Percentiles rank a stretch among this genome's conserved stretches.
phyloP scores from a whole-genome alignment of 306 rosid species.

The Malus orientalis region DNA sequence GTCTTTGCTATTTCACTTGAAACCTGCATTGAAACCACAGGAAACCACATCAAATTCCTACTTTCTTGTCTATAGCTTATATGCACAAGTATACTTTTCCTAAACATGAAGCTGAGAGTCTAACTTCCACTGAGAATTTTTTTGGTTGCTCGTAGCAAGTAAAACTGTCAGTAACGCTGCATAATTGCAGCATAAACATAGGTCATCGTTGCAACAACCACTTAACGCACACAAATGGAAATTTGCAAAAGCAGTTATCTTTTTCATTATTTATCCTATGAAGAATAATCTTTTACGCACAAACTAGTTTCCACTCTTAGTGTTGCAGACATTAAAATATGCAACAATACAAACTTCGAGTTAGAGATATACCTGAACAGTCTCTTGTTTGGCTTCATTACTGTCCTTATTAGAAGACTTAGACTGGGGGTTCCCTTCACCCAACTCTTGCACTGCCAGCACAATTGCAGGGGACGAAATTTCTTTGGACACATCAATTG shows the following conservation, averaged over 20 bases:
- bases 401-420: constrained; percentile 11
- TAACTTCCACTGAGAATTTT: not conserved
- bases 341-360: not conserved
- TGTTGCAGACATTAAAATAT: not conserved
- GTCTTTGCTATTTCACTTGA: constrained; percentile 15
- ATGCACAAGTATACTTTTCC: not conserved
- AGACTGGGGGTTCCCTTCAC: constrained; percentile 3
- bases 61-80: not conserved
- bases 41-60: constrained; percentile 5
- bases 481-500: constrained; percentile 21
- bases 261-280: not conserved
- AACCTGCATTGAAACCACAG: constrained; percentile 32
- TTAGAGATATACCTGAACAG: constrained; percentile 42
- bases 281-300: not conserved
- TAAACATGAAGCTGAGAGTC: not conserved
- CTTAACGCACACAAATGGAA: not conserved
- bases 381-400: constrained; percentile 17
- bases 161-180: not conserved
- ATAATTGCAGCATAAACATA: not conserved
- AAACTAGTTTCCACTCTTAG: not conserved
- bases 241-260: not conserved
- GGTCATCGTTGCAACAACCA: not conserved
- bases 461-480: constrained; percentile 4
- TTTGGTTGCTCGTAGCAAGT: not conserved
- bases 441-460: constrained; percentile 16